phyloP scores from a whole-genome alignment of 2,329 filamentous ascomycete species.

The Hirsutella thompsonii region DNA sequence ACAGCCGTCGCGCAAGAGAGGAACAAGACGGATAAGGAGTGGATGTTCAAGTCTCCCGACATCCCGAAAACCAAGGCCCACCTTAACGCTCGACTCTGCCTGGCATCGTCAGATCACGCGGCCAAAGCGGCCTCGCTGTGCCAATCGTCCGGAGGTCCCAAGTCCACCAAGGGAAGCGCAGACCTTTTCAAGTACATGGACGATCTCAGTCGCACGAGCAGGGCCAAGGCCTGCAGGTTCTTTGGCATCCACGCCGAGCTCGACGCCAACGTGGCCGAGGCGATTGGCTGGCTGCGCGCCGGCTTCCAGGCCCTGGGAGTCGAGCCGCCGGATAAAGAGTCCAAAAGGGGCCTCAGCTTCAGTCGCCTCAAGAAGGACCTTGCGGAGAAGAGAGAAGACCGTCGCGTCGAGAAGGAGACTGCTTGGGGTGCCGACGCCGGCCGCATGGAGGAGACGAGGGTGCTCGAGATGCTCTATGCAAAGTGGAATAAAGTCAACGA shows the following conservation, averaged over 20 bases:
- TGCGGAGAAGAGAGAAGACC: slow-evolving; percentile 67
- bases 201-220: slow-evolving; percentile 60
- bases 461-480: slow-evolving; percentile 72
- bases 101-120: slow-evolving; percentile 81
- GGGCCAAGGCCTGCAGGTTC: slow-evolving; percentile 80
- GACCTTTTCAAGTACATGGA: slow-evolving; percentile 61
- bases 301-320: slow-evolving; percentile 65
- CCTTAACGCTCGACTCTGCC: slow-evolving; percentile 74
- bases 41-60: slow-evolving; percentile 88
- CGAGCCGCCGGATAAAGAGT: slow-evolving; percentile 26
- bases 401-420: slow-evolving; percentile 58
- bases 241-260: slow-evolving; percentile 83
- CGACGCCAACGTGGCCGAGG: slow-evolving; percentile 67
- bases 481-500: slow-evolving; percentile 95
- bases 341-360: slow-evolving; percentile 42
- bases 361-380: slow-evolving; percentile 60
- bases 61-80: slow-evolving; percentile 83
- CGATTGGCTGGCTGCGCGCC: slow-evolving; percentile 74
- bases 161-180: slow-evolving; percentile 43
- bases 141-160: slow-evolving; percentile 20
- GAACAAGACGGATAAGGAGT: slow-evolving; percentile 76
- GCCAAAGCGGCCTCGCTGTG: slow-evolving; percentile 50
- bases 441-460: slow-evolving; percentile 67
- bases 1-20: slow-evolving; percentile 68
- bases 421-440: slow-evolving; percentile 77